Evolutionary conservation across 2,329 filamentous ascomycete species (phyloP).

Genomic region (Colletotrichum nymphaeae): DNA sequence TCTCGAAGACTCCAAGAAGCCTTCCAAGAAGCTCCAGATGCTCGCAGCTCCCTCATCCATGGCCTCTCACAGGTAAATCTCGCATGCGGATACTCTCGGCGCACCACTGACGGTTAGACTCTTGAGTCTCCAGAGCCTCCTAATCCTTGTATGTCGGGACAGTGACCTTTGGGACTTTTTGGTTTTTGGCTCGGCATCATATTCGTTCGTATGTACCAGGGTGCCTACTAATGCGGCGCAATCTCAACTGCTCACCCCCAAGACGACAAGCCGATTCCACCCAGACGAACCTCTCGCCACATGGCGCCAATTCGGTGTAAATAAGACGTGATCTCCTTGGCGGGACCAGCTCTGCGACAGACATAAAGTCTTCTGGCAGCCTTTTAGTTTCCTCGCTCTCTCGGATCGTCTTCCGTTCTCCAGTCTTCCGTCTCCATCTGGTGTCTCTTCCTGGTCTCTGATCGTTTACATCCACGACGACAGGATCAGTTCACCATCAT

Average conservation of each 20-base stretch:
- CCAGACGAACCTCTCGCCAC: conserved; percentile 27
- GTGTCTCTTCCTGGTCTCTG: conserved; percentile 2
- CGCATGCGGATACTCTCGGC: conserved; percentile 18
- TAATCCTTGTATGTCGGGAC: background rate
- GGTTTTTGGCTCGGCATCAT: background rate
- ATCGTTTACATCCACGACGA: background rate
- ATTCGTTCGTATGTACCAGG: background rate
- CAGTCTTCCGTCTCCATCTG: background rate
- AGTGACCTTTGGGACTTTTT: background rate
- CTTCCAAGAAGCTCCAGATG: background rate
- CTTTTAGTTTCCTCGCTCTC: background rate
- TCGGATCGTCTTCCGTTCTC: conserved; percentile 11
- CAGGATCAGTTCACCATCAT: background rate
- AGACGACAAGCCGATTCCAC: background rate
- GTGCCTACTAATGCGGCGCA: background rate
- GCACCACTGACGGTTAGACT: background rate
- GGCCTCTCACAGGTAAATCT: background rate
- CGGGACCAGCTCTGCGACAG: conserved; percentile 16
- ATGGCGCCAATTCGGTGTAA: conserved; percentile 27
- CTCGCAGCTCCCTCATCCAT: too few relatives aligned
- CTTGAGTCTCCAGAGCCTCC: background rate
- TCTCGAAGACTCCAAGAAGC: background rate
- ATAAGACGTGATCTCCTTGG: conserved; percentile 34
- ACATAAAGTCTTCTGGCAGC: conserved; percentile 28
- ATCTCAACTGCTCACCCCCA: background rate